These are phyloP conservation scores for Pholiota conissans DNA, from an alignment of 768 basidiomycete genomes.

Conservation along the genomic window DNA sequence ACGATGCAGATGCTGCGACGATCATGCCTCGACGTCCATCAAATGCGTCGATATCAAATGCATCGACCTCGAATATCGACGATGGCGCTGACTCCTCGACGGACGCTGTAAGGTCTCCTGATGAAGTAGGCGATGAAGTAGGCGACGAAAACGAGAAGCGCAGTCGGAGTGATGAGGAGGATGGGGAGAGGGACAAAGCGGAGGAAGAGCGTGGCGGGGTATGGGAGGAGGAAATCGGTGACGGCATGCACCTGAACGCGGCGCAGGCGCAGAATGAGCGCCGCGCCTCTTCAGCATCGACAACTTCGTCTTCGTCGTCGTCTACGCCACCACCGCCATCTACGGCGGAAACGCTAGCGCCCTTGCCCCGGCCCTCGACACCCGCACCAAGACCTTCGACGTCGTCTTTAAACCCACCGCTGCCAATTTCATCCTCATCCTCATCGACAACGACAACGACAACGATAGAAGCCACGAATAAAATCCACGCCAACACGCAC, in stretches of 20 bases:
- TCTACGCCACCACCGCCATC: not conserved
- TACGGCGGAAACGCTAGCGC: too few relatives aligned
- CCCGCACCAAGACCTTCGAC: too few relatives aligned
- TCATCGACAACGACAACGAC: not conserved
- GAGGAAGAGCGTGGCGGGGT: constrained; percentile 13
- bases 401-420: not conserved
- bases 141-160: not conserved
- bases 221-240: constrained; percentile 28
- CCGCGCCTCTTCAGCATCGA: not conserved
- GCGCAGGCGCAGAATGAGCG: not conserved
- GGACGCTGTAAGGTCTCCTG: not conserved
- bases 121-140: not conserved
- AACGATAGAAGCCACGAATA: not conserved
- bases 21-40: not conserved
- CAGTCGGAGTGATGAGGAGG: not conserved
- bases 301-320: not conserved
- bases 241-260: constrained; percentile 22
- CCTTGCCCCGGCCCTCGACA: too few relatives aligned
- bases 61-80: too few relatives aligned
- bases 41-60: not conserved
- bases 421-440: not conserved
- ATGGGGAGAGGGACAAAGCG: not conserved
- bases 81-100: too few relatives aligned
- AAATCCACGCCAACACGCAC: not conserved
- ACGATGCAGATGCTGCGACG: constrained; percentile 1